Evolutionary conservation across 164 flowering plant genomes (phyloP), one percentile per base, ranked within the genome.

Genomic region (Chimonanthus salicifolius): DNA sequence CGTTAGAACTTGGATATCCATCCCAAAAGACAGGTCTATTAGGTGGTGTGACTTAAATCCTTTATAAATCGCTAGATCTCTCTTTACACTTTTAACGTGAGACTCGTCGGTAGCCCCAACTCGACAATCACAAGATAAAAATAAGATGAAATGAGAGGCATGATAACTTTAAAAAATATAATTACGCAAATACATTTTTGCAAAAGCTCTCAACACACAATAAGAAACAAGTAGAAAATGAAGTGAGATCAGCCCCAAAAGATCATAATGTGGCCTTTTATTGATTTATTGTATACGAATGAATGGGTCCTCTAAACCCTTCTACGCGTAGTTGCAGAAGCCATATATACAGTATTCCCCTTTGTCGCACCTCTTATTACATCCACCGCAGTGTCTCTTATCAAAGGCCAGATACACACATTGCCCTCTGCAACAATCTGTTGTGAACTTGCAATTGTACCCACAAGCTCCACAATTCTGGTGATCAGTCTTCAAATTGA

Each of bases 381-480:
- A 84, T 0, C 78, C 75, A 0, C 83, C 83, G 54, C 86, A 81
- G 58, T 84, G 49, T 58, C 58, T 76, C 62, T 68, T 68, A 49
- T 80, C 74, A 16, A 60, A 74, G 33, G 47, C 6, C 0, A 82
- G 21, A 21, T 81, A 69, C 16, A 82, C 84, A 44, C 86, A 84
- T 3, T 74, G 6, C 44, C 86, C 84, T 9, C 62, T 43, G 67
- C 86, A 84, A 50, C 86, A 84, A 3, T 63, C 67, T 74, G 80
- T 72, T 0, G 62, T 49, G 66, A 74, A 72, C 71, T 64, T 73
- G 74, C 86, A 84, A 65, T 72, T 84, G 10, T 78, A 20, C 65
- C 82, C 83, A 69, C 86, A 84, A 72, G 21, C 33, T n/a, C 84
- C 84, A 66, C 84, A 84, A 75, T 82, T 80, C 3, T 43, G 54